Base-by-base conservation (phyloP, 2,329 filamentous ascomycete genomes). In the Cercospora sp. region DNA sequence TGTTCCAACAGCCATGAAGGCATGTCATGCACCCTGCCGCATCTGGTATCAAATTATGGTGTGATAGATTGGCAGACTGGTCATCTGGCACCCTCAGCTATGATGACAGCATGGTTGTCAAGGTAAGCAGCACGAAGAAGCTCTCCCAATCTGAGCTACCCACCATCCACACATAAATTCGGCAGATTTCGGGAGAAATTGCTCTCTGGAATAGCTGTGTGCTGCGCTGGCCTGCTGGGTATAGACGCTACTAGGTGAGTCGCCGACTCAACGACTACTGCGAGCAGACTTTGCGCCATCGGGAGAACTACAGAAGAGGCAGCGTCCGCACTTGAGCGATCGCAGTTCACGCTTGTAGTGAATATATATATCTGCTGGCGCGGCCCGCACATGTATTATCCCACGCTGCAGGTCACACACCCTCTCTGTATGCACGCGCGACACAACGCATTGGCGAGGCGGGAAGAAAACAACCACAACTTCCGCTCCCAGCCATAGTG, bases 351-450 rank as follows among this genome's bases (percentile, higher is more conserved):
- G 18, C 48, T 53, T 28, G 48, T 3, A 53, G 23, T 53, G 18
- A 20, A 57, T 26, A 59, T 33, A 60, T 53, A 58, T 48, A 51
- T 48, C 53, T 62, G 28, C 60, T 59, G 62, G 39, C 3, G 59
- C 70, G 67, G 70, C 60, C 70, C 69, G 67, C 63, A 59, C 51
- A 60, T 60, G 48, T 59, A 33, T 28, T 66, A 75, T 72, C 72
- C 75, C 75, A 74, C 74, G 72, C 74, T 74, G 73, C 74, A 73
- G 69, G 69, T 74, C 71, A 74, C 72, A 36, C 55, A 59, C 55
- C 55, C 28, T 51, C 36, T 60, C 26, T 16, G 33, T 67, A 57
- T 65, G 62, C 66, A 65, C 30, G 63, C 63, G 30, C 55, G 30
- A 59, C 63, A 45, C 31, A 39, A 58, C 61, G 23, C 66, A 55